Conservation (phyloP, 2,329 filamentous ascomycete species). For the Botrytis sinoallii region DNA sequence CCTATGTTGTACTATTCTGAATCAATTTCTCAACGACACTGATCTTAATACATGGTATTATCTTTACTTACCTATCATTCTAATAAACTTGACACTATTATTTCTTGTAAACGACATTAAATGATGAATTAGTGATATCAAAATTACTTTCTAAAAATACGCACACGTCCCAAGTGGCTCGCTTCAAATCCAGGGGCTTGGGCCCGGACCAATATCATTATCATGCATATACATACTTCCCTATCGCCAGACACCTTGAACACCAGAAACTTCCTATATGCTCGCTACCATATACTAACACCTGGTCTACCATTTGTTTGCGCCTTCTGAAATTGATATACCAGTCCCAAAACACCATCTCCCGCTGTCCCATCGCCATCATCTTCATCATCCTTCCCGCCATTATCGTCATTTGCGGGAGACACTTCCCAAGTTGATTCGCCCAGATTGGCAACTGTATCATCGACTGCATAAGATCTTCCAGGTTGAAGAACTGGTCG, state of each 20-base stretch:
- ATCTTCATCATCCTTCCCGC: constrained; percentile 44
- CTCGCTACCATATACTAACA: constrained; percentile 36
- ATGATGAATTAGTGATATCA: constrained; percentile 1
- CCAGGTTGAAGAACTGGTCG: constrained; percentile 9
- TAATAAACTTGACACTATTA: not conserved
- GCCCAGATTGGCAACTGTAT: constrained; percentile 31
- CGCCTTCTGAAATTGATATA: constrained; percentile 65
- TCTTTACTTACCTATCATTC: not conserved
- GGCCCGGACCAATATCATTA: not conserved
- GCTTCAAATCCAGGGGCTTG: constrained; percentile 9
- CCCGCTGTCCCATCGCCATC: constrained; percentile 47
- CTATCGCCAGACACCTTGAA: not conserved
- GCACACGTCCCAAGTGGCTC: not conserved
- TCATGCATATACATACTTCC: constrained; percentile 3
- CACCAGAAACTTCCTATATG: constrained; percentile 6
- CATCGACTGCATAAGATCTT: constrained; percentile 30
- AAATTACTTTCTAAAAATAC: not conserved
- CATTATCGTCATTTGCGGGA: constrained; percentile 34
- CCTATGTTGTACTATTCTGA: constrained; percentile 9
- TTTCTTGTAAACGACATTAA: not conserved
- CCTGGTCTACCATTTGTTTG: constrained; percentile 48
- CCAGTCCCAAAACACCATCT: constrained; percentile 60
- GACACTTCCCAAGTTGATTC: constrained; percentile 47
- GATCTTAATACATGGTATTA: not conserved
- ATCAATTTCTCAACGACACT: not conserved